phyloP scores from a whole-genome alignment of 805 yeast genomes.

The Osmozyma mogii region DNA sequence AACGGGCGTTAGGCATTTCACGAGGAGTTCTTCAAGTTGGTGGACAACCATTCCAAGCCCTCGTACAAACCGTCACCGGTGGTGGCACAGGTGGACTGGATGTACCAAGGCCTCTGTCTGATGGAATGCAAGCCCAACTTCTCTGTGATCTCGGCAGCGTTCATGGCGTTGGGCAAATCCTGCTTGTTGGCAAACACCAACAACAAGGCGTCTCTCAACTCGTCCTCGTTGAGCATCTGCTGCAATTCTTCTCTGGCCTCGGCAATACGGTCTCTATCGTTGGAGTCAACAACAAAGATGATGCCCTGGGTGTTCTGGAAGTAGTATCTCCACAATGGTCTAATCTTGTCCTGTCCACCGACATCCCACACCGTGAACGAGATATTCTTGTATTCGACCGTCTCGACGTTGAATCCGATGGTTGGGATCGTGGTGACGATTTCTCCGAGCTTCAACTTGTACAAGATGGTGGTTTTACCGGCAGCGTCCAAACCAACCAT shows the following conservation, averaged over 20 bases:
- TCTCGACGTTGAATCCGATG: conserved; percentile 95
- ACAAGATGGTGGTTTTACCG: conserved; percentile 94
- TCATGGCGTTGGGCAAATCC: conserved; percentile 98
- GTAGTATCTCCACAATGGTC: conserved; percentile 98
- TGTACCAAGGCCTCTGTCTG: conserved; percentile 99
- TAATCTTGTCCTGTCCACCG: conserved; percentile 99
- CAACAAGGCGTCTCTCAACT: conserved; percentile 91
- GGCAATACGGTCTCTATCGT: conserved; percentile 95
- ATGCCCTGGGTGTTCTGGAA: conserved; percentile 98
- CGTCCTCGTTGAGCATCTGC: conserved; percentile 97
- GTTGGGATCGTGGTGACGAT: conserved; percentile 95
- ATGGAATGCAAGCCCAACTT: conserved; percentile 93
- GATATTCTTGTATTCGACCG: conserved; percentile 94
- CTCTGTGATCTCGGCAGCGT: conserved; percentile 97
- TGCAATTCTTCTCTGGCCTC: conserved; percentile 98
- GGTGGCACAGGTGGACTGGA: conserved; percentile 98
- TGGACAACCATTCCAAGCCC: conserved; percentile 95
- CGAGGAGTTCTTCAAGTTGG: conserved; percentile 60
- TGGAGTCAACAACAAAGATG: conserved; percentile 94
- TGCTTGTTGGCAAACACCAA: conserved; percentile 97
- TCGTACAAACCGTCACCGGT: conserved; percentile 94
- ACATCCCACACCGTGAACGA: conserved; percentile 98
- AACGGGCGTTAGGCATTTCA: too few species aligned
- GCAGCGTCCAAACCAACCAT: conserved; percentile 99
- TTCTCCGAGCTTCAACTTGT: conserved; percentile 92